phyloP scores from a whole-genome alignment of 768 basidiomycete species.

The Leucogyrophana mollusca region DNA sequence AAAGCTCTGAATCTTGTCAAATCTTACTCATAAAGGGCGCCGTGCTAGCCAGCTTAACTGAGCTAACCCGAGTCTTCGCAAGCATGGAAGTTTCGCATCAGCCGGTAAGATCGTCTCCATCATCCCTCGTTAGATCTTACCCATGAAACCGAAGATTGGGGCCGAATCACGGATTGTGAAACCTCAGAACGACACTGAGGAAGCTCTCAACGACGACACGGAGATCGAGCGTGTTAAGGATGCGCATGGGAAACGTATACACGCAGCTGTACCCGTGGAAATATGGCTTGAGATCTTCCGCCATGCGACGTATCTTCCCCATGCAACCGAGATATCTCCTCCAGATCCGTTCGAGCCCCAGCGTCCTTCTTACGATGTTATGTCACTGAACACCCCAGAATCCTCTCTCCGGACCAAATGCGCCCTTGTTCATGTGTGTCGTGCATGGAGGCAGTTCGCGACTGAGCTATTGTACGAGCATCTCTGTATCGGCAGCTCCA shows the following conservation, averaged over 20 bases:
- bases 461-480: conserved; percentile 45
- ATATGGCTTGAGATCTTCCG: conserved; percentile 58
- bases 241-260: not conserved
- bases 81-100: too few species aligned
- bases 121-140: too few species aligned
- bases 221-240: too few species aligned
- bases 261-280: conserved; percentile 49
- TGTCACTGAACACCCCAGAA: conserved; percentile 46
- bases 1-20: too few species aligned
- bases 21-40: too few species aligned
- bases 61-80: too few species aligned
- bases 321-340: conserved; percentile 40
- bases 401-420: conserved; percentile 50
- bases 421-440: conserved; percentile 46
- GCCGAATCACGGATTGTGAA: too few species aligned
- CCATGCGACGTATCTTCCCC: conserved; percentile 50
- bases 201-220: too few species aligned
- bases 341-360: conserved; percentile 45
- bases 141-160: too few species aligned
- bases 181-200: too few species aligned
- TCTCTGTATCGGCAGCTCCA: conserved; percentile 44
- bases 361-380: conserved; percentile 40
- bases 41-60: too few species aligned
- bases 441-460: conserved; percentile 43
- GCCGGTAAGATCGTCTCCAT: too few species aligned